Conservation (phyloP, 148 eudicot species). For the Salicornia ramosissima region DNA sequence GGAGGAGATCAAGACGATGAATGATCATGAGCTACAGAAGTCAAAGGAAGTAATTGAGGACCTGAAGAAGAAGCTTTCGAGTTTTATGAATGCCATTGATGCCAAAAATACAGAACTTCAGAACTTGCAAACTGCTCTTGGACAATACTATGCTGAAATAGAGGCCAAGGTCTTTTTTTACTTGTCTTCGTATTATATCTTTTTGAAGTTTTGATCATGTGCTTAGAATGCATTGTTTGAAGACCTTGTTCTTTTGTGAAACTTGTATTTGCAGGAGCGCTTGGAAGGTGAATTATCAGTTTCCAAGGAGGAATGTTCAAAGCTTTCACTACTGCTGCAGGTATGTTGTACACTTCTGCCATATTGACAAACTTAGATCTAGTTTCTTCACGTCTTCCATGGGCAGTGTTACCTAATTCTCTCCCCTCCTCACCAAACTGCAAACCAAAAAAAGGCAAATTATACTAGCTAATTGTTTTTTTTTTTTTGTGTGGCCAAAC, state of each 20-base stretch:
- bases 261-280: conserved; percentile 51
- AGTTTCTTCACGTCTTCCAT: too few relatives aligned
- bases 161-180: conserved; percentile 86
- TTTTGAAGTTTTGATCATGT: background rate
- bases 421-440: too few relatives aligned
- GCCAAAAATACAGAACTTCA: conserved; percentile 82
- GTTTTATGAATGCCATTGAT: conserved; percentile 58
- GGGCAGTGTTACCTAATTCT: too few relatives aligned
- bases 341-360: conserved; percentile 33
- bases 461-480: too few relatives aligned
- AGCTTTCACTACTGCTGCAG: conserved; percentile 62
- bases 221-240: background rate
- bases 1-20: conserved; percentile 61
- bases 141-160: conserved; percentile 95
- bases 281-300: conserved; percentile 59
- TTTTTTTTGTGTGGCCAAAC: too few relatives aligned
- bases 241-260: background rate
- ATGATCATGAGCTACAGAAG: conserved; percentile 64
- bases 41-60: conserved; percentile 74
- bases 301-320: conserved; percentile 68
- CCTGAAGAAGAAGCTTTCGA: conserved; percentile 61
- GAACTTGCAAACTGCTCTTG: conserved; percentile 95
- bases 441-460: too few relatives aligned
- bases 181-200: conserved; percentile 4
- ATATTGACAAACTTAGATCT: background rate